These are phyloP conservation scores for Boletus pseudopeckii DNA, from an alignment of 768 basidiomycete species.

Conservation along the genomic window DNA sequence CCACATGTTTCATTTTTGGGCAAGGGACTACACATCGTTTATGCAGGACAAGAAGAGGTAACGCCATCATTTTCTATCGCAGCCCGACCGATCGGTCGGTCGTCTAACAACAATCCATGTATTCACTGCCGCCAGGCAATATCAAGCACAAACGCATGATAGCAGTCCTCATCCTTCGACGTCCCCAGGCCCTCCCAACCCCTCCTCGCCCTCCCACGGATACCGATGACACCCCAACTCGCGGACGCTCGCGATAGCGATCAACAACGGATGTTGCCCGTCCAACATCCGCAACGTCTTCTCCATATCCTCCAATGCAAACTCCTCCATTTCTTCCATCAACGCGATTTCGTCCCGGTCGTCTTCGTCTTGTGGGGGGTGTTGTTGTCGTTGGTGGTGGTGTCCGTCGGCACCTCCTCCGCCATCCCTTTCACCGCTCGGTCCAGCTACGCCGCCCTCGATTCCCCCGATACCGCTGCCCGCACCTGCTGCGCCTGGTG, in stretches of 20 bases:
- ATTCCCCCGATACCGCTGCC: background rate
- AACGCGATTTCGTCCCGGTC: slow-evolving; percentile 69
- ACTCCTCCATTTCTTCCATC: slow-evolving; percentile 81
- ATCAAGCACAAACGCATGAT: background rate
- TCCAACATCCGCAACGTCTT: slow-evolving; percentile 59
- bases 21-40: background rate
- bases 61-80: background rate
- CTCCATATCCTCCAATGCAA: slow-evolving; percentile 75
- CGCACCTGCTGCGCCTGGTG: slow-evolving; percentile 24
- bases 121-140: no score
- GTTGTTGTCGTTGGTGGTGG: background rate
- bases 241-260: slow-evolving; percentile 69
- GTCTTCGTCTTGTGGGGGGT: slow-evolving; percentile 31
- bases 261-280: slow-evolving; percentile 55
- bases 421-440: background rate
- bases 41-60: background rate
- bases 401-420: background rate
- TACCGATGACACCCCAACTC: slow-evolving; percentile 58
- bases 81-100: background rate
- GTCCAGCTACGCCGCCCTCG: no score
- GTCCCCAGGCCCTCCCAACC: slow-evolving; percentile 23
- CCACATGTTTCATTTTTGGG: background rate
- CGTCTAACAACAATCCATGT: background rate
- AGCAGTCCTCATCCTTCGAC: slow-evolving; percentile 1
- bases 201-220: slow-evolving; percentile 43